Percentiles rank a stretch among this genome's conserved stretches.
phyloP scores from a whole-genome alignment of 108 stramenopile species.

The Schizochytrium sp. region DNA sequence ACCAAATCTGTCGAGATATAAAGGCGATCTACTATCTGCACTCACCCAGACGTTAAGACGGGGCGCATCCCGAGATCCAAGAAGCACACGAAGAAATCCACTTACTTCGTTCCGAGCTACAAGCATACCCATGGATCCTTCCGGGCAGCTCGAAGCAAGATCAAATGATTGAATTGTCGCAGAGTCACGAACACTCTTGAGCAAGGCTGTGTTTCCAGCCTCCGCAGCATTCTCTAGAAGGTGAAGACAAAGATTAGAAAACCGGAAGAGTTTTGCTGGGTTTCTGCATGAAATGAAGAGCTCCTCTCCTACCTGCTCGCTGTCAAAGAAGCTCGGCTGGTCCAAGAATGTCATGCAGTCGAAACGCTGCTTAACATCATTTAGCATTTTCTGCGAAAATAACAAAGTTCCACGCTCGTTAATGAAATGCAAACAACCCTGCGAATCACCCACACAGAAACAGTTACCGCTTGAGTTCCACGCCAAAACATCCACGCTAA shows the following conservation, averaged over 20 bases:
- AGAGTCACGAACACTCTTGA: slow-evolving; percentile 38
- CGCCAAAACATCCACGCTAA: neutral
- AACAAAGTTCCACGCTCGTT: neutral
- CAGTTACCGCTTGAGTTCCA: slow-evolving; percentile 60
- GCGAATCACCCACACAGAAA: slow-evolving; percentile 16
- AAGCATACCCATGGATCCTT: slow-evolving; percentile 20
- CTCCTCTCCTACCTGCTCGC: slow-evolving; percentile 55
- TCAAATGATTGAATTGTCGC: slow-evolving; percentile 24
- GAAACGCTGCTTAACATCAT: neutral
- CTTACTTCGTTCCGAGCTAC: slow-evolving; percentile 14
- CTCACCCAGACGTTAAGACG: slow-evolving; percentile 4
- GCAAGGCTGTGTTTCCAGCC: slow-evolving; percentile 9
- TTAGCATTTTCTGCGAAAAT: slow-evolving; percentile 31
- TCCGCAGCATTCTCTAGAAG: slow-evolving; percentile 46
- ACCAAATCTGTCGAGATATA: neutral
- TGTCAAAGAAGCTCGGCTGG: slow-evolving; percentile 50
- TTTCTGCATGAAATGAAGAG: slow-evolving; percentile 34
- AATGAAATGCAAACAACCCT: slow-evolving; percentile 42
- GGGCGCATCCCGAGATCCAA: neutral
- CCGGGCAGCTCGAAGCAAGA: neutral
- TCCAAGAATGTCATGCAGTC: slow-evolving; percentile 58
- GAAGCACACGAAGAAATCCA: neutral
- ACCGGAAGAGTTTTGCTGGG: slow-evolving; percentile 6
- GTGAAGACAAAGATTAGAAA: slow-evolving; percentile 43
- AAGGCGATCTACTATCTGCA: neutral